Conservation (phyloP, 2,329 filamentous ascomycete species). For the Fusarium haematococcum region DNA sequence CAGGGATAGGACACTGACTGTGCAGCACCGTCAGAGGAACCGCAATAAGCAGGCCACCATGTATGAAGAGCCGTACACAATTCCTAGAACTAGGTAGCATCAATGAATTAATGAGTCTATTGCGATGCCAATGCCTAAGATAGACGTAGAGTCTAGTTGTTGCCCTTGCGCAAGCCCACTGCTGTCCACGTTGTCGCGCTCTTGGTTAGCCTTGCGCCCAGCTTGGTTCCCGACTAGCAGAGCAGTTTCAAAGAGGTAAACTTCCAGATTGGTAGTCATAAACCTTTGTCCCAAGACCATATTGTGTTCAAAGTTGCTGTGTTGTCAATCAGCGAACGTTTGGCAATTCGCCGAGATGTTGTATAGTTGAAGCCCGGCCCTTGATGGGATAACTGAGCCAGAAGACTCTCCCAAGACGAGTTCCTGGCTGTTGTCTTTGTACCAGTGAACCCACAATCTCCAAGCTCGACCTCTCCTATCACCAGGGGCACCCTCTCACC, state of each 20-base stretch:
- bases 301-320: background rate
- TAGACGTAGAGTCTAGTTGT: background rate
- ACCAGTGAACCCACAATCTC: background rate
- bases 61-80: background rate
- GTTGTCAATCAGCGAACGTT: background rate
- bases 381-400: too few species aligned
- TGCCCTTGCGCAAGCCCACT: background rate
- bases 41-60: background rate
- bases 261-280: background rate
- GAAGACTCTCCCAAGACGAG: background rate
- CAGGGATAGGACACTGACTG: background rate
- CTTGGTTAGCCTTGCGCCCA: background rate
- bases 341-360: too few species aligned
- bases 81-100: background rate
- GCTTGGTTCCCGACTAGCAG: background rate
- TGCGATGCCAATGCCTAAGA: background rate
- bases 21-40: background rate
- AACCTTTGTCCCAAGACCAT: background rate
- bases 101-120: background rate
- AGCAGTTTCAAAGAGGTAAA: background rate
- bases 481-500: too few species aligned
- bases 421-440: background rate
- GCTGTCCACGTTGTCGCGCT: background rate
- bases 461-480: background rate
- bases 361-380: too few species aligned